phyloP scores from a whole-genome alignment of 2,329 filamentous ascomycete genomes.

The Tothia fuscella region DNA sequence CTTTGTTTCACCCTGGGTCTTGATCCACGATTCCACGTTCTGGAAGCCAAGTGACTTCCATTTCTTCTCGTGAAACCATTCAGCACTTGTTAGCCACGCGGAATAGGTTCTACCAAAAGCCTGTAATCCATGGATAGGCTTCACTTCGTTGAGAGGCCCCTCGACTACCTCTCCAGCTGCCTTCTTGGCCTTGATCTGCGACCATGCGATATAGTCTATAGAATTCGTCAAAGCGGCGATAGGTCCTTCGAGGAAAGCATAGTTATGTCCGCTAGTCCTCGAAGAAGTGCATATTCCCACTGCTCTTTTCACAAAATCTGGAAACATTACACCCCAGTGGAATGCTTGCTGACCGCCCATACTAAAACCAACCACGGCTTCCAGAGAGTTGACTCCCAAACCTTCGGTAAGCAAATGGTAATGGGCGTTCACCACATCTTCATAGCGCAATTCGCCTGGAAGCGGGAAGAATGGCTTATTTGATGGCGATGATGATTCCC shows the following conservation, averaged over 20 bases:
- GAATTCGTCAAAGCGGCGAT: constrained; percentile 35
- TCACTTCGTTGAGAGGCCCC: constrained; percentile 15
- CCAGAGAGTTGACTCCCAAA: constrained; percentile 32
- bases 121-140: constrained; percentile 15
- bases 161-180: no score
- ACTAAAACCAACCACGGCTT: constrained; percentile 42
- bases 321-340: constrained; percentile 39
- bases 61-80: constrained; percentile 28
- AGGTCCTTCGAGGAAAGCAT: constrained; percentile 43
- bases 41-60: constrained; percentile 24
- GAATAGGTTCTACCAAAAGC: constrained; percentile 29
- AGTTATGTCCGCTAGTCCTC: constrained; percentile 40
- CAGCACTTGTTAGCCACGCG: constrained; percentile 29
- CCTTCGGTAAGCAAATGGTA: constrained; percentile 28
- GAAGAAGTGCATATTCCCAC: constrained; percentile 42
- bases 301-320: constrained; percentile 34
- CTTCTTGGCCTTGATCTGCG: constrained; percentile 16
- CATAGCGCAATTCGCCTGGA: constrained; percentile 25
- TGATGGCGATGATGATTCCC: constrained; percentile 42
- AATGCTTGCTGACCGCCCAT: constrained; percentile 46
- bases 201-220: constrained; percentile 29
- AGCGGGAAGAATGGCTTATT: constrained; percentile 36
- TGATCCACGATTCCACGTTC: constrained; percentile 20
- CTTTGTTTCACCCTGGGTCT: constrained; percentile 20
- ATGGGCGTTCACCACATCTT: constrained; percentile 42